Base-by-base conservation (phyloP, 768 basidiomycete species). In the Boletus pseudopeckii region DNA sequence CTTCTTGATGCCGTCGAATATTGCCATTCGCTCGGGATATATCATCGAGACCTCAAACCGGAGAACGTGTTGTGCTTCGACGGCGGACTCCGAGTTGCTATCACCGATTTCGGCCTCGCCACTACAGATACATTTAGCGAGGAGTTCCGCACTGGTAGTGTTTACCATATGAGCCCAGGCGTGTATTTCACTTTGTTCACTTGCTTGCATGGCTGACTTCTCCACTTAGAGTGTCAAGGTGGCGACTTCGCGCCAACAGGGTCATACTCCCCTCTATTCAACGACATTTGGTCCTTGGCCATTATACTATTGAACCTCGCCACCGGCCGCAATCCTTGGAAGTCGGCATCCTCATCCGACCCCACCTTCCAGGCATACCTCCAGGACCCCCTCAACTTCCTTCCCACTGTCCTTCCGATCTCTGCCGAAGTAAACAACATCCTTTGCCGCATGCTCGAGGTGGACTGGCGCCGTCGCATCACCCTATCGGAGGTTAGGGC, bases 141-240 rank as follows among this genome's bases (percentile, higher is more conserved):
- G 50, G 95, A 98, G 70, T 92, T 94, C 71, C 84, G 91, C 48
- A 97, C 94, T 34, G 95, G 95, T n/a, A 94, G 91, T 63, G 84
- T 94, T n/a, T 97, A 93, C 72, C 96, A 97, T 72, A 95, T 98
- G 89, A 94, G 92, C 65, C 95, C 95, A 72, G 92, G 90, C 85
- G 71, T 46, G 80, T 70, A 51, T 44, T 43, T 40, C 50, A 26
- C 43, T 47, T 42, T 26, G 17, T 26, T 57, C 54, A 50, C 49
- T 40, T 17, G 17, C 58, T 53, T 33, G 47, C 48, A 38, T 56
- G 47, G 26, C 57, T 58, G 28, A 58, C 61, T 68, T 64, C 36
- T 72, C 64, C 40, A 9, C 58, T 55, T 58, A 98, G 92, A 98
- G 70, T 97, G 96, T 68, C 89, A 97, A 65, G 69, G 89, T 15